These are phyloP conservation scores for Diversispora eburnea DNA, from an alignment of 192 early-diverging fungal species.

Conservation along the genomic window DNA sequence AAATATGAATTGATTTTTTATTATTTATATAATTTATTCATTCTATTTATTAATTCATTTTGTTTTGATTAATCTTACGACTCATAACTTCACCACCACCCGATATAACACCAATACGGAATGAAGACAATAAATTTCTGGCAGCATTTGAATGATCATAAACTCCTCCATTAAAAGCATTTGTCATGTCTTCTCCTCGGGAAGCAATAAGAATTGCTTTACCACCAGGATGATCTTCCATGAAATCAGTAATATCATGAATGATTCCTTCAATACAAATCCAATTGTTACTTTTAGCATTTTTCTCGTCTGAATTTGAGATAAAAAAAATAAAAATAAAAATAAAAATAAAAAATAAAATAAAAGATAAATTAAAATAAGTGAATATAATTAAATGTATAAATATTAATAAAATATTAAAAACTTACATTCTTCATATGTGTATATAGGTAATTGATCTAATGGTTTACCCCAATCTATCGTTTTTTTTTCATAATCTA, in stretches of 20 bases:
- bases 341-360: neutral
- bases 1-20: too few relatives aligned
- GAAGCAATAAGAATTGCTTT: conserved; percentile 65
- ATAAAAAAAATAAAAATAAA: neutral
- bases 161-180: conserved; percentile 88
- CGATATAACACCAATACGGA: conserved; percentile 66
- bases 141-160: conserved; percentile 94
- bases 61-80: conserved; percentile 35
- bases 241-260: conserved; percentile 83
- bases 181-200: conserved; percentile 89
- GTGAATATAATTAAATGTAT: neutral
- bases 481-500: conserved; percentile 55
- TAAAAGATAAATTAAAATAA: neutral
- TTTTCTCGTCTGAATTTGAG: conserved; percentile 31
- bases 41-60: too few relatives aligned
- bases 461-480: conserved; percentile 77
- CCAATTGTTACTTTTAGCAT: conserved; percentile 64
- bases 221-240: conserved; percentile 91
- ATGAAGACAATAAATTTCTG: conserved; percentile 78
- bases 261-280: conserved; percentile 81
- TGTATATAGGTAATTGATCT: conserved; percentile 64
- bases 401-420: neutral
- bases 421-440: conserved; percentile 61
- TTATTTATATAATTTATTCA: neutral
- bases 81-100: conserved; percentile 50